Percentiles rank a stretch among this genome's conserved stretches.
phyloP scores from a whole-genome alignment of 768 basidiomycete species.

The Sporobolomyces phaffii region DNA sequence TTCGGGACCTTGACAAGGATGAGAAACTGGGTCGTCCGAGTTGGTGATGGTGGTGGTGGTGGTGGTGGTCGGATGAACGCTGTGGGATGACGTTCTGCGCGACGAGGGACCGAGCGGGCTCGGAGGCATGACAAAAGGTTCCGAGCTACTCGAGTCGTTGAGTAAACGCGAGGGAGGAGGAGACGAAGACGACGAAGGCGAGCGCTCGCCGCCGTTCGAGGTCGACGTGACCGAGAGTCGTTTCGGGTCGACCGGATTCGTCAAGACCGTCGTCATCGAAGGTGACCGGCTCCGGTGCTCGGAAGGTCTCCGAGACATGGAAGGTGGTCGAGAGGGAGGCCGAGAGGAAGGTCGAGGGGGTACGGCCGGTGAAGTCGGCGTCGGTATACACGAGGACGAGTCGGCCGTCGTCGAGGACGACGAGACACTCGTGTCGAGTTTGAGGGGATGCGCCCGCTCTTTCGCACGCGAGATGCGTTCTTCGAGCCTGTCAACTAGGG shows the following conservation, averaged over 20 bases:
- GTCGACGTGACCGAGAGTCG: constrained; percentile 4
- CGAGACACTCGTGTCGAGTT: not conserved
- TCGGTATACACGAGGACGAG: not conserved
- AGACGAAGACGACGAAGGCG: not conserved
- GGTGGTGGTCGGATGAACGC: not conserved
- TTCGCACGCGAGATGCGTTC: not conserved
- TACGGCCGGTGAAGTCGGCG: constrained; percentile 1
- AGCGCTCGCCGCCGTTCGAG: not conserved
- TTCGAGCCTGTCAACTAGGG: not conserved
- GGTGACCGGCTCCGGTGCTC: not conserved
- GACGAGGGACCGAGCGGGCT: constrained; percentile 1
- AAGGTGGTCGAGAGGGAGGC: not conserved
- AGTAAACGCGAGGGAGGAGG: no score
- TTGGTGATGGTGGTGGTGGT: not conserved
- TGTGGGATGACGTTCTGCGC: not conserved
- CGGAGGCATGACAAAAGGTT: not conserved
- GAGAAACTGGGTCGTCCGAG: no score
- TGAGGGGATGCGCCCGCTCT: not conserved
- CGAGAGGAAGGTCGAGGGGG: not conserved
- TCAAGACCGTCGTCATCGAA: not conserved
- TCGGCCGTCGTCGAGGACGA: not conserved
- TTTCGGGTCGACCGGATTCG: not conserved
- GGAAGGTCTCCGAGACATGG: not conserved
- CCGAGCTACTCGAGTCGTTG: no score
- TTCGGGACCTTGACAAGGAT: no score